Conservation (phyloP, 1,139 yeast species). For the Suhomyces bribrorum region DNA sequence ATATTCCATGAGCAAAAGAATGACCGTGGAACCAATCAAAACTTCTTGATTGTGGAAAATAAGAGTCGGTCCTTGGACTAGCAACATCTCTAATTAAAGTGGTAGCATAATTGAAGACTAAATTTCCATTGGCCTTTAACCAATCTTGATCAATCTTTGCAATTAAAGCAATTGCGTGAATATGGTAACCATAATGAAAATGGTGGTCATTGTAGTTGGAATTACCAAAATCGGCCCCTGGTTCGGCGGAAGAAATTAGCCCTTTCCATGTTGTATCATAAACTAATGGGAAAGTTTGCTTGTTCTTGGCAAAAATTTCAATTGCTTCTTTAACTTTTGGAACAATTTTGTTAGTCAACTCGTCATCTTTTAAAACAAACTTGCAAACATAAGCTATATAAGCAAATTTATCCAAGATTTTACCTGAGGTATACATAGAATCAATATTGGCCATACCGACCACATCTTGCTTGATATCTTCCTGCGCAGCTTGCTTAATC, state of each 20-base stretch:
- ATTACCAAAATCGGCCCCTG: conserved; percentile 73
- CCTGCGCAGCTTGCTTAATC: conserved; percentile 50
- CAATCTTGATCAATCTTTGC: conserved; percentile 53
- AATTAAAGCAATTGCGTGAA: conserved; percentile 69
- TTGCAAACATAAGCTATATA: conserved; percentile 65
- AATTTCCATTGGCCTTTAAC: conserved; percentile 29
- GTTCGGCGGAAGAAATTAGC: conserved; percentile 66
- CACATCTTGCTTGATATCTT: conserved; percentile 58
- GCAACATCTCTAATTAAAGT: conserved; percentile 45
- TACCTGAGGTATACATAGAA: conserved; percentile 76
- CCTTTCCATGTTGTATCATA: conserved; percentile 77
- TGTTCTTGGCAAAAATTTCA: conserved; percentile 57
- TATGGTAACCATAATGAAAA: conserved; percentile 78
- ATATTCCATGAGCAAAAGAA: conserved; percentile 49
- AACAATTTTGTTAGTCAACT: conserved; percentile 45
- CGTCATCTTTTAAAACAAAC: conserved; percentile 51
- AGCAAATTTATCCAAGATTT: conserved; percentile 72
- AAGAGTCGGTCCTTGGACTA: conserved; percentile 37
- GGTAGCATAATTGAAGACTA: conserved; percentile 33
- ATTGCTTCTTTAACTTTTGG: conserved; percentile 60
- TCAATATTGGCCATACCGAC: conserved; percentile 62
- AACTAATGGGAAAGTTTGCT: conserved; percentile 60
- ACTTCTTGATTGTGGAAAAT: conserved; percentile 43
- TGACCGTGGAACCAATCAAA: conserved; percentile 53
- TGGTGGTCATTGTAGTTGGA: conserved; percentile 80